Percentiles rank a stretch among this genome's conserved stretches.
phyloP scores from a whole-genome alignment of 1,284 basidiomycete genomes.

The Cryptococcus sp. region DNA sequence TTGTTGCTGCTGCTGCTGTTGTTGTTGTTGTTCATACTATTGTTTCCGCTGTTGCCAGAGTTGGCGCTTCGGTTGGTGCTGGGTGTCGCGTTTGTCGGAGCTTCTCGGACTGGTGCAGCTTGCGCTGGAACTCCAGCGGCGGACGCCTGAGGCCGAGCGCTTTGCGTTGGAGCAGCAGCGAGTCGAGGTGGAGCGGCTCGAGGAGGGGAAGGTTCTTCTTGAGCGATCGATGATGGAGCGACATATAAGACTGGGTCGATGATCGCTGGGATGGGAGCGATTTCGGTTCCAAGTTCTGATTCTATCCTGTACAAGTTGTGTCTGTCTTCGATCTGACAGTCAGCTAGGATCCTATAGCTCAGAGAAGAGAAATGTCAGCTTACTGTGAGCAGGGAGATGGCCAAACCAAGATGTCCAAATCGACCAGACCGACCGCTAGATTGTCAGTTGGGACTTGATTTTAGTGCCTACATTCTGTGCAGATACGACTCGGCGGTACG shows the following conservation, averaged over 20 bases:
- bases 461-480: slow-evolving; percentile 54
- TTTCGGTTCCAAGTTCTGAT: slow-evolving; percentile 96
- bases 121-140: slow-evolving; percentile 3
- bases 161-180: slow-evolving; percentile 3
- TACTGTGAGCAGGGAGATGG: slow-evolving; percentile 85
- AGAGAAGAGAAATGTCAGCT: slow-evolving; percentile 10
- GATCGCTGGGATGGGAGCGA: slow-evolving; percentile 84
- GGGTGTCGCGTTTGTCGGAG: neutral
- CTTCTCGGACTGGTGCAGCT: slow-evolving; percentile 10
- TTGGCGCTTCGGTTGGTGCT: no score
- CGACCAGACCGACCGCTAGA: slow-evolving; percentile 88
- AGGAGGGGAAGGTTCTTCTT: slow-evolving; percentile 17
- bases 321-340: slow-evolving; percentile 73
- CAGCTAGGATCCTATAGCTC: slow-evolving; percentile 6
- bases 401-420: slow-evolving; percentile 93
- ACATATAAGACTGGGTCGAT: slow-evolving; percentile 95
- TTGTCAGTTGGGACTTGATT: slow-evolving; percentile 3
- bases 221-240: slow-evolving; percentile 48
- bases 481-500: slow-evolving; percentile 98
- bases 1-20: neutral
- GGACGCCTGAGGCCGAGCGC: slow-evolving; percentile 5
- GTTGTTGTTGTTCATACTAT: neutral
- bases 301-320: slow-evolving; percentile 98
- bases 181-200: slow-evolving; percentile 4
- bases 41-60: neutral